Conservation (phyloP, 768 basidiomycete species). For the Pluteus cervinus region DNA sequence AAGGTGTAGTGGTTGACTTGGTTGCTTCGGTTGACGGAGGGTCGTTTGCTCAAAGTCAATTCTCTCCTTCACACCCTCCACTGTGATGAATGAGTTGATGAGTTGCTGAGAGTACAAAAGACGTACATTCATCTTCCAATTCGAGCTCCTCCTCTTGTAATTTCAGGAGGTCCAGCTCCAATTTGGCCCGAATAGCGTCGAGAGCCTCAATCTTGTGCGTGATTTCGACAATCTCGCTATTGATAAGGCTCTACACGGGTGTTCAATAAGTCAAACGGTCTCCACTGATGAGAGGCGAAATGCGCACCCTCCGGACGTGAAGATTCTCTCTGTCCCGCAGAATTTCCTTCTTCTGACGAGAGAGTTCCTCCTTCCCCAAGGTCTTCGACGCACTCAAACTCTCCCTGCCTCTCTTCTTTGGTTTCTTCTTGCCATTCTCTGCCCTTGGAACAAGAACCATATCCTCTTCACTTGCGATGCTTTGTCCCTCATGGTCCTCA, state of each 20-base stretch:
- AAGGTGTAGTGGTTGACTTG: constrained; percentile 36
- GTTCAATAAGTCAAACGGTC: not conserved
- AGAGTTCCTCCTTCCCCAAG: constrained; percentile 80
- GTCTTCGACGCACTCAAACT: constrained; percentile 64
- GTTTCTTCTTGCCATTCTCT: constrained; percentile 30
- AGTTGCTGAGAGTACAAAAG: not conserved
- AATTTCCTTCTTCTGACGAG: constrained; percentile 82
- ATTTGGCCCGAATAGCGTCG: constrained; percentile 70
- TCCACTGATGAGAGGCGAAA: constrained; percentile 5
- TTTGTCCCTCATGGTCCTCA: constrained; percentile 50
- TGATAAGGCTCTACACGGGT: constrained; percentile 63
- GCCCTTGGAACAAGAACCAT: constrained; percentile 54
- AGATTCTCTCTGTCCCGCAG: constrained; percentile 88
- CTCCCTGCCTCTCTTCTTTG: constrained; percentile 53
- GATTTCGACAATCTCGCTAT: constrained; percentile 84
- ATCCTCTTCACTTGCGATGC: constrained; percentile 71
- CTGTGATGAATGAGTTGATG: constrained; percentile 30
- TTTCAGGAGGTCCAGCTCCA: constrained; percentile 79
- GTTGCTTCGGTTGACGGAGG: constrained; percentile 20
- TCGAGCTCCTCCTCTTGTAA: constrained; percentile 95
- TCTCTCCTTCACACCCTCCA: constrained; percentile 86
- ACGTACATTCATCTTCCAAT: constrained; percentile 91
- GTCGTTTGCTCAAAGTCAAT: constrained; percentile 61
- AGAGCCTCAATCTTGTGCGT: constrained; percentile 84
- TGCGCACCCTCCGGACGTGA: constrained; percentile 76